phyloP scores from a whole-genome alignment of 2,329 filamentous ascomycete species.

The Pseudopithomyces maydicus region DNA sequence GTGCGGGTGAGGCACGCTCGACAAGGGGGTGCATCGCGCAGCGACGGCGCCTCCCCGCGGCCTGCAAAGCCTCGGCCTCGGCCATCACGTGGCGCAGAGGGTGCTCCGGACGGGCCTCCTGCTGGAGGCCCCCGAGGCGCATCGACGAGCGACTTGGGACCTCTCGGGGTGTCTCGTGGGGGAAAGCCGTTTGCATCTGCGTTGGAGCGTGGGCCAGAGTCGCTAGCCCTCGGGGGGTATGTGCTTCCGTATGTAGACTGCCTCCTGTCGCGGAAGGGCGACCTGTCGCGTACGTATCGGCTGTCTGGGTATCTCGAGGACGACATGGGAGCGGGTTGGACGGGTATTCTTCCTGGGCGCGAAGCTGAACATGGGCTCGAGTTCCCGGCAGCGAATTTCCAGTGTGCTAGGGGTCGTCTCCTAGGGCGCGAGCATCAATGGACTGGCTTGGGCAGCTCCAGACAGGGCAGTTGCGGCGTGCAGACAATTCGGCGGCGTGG shows the following conservation, averaged over 20 bases:
- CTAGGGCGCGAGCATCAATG: not conserved
- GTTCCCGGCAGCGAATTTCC: not conserved
- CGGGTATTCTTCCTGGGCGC: not conserved
- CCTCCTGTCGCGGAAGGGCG: conserved; percentile 67
- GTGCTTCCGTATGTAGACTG: conserved; percentile 66
- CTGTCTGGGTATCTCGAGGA: conserved; percentile 42
- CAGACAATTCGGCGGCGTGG: not conserved
- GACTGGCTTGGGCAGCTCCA: not conserved
- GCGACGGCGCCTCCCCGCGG: conserved; percentile 64
- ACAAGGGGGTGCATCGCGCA: conserved; percentile 63
- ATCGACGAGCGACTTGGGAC: conserved; percentile 80
- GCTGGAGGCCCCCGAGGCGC: conserved; percentile 47
- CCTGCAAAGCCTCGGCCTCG: conserved; percentile 65
- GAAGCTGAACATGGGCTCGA: conserved; percentile 23
- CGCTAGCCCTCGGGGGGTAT: conserved; percentile 57
- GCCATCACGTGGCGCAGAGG: conserved; percentile 56
- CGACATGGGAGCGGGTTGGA: conserved; percentile 33
- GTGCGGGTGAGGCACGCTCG: conserved; percentile 30
- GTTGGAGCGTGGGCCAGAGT: conserved; percentile 32
- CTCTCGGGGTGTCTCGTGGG: conserved; percentile 71
- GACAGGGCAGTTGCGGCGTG: not conserved
- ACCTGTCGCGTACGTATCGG: conserved; percentile 50
- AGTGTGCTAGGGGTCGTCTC: not conserved
- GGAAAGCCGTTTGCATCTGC: conserved; percentile 35
- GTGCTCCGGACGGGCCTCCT: conserved; percentile 33